Percentiles rank a stretch among this genome's conserved stretches.
Evolutionary conservation across 371 early-diverging fungal species (phyloP).

Genomic region (Thermomucor indicae-seudaticae): DNA sequence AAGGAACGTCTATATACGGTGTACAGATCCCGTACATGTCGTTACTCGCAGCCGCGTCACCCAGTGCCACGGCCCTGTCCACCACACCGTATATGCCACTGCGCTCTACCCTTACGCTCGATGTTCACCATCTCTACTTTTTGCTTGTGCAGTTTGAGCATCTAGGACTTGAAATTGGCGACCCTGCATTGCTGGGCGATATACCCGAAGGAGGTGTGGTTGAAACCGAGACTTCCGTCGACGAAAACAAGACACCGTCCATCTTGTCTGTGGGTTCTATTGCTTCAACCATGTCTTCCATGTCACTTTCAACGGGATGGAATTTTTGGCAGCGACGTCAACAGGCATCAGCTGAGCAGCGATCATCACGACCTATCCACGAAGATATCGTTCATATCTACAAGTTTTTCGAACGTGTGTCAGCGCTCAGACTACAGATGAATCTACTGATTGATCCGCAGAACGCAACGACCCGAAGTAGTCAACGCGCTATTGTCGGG

Average conservation of each 20-base stretch:
- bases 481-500: slow-evolving; percentile 42
- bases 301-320: slow-evolving; percentile 63
- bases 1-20: slow-evolving; percentile 24
- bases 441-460: slow-evolving; percentile 28
- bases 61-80: slow-evolving; percentile 25
- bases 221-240: slow-evolving; percentile 23
- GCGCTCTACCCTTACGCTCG: slow-evolving; percentile 46
- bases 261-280: slow-evolving; percentile 52
- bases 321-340: slow-evolving; percentile 50
- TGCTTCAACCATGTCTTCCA: slow-evolving; percentile 51
- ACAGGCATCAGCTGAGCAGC: slow-evolving; percentile 1
- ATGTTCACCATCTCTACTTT: slow-evolving; percentile 58
- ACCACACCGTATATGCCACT: slow-evolving; percentile 34
- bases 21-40: slow-evolving; percentile 37
- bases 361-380: slow-evolving; percentile 28
- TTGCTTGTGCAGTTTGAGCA: slow-evolving; percentile 58
- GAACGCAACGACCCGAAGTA: slow-evolving; percentile 32
- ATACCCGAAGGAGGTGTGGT: slow-evolving; percentile 30
- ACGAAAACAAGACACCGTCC: slow-evolving; percentile 41
- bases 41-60: slow-evolving; percentile 38
- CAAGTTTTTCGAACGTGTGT: slow-evolving; percentile 40
- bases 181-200: slow-evolving; percentile 25
- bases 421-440: slow-evolving; percentile 49
- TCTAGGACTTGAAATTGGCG: slow-evolving; percentile 52
- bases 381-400: slow-evolving; percentile 57